Conservation (phyloP, 257 asterid species). For the Striga asiatica region DNA sequence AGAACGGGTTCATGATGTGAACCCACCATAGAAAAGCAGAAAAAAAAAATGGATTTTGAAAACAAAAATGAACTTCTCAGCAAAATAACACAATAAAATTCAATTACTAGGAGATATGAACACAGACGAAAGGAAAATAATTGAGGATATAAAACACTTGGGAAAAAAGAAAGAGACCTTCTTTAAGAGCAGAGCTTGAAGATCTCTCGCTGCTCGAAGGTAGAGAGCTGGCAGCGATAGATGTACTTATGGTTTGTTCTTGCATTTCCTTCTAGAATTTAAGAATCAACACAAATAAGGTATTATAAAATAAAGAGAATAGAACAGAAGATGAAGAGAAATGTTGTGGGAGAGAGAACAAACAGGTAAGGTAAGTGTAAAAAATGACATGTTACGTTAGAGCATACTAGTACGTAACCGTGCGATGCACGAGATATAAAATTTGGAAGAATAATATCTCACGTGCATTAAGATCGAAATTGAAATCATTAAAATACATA, state of each 20-base stretch:
- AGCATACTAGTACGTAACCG: no score
- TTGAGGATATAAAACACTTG: neutral
- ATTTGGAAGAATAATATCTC: no score
- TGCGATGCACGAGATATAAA: no score
- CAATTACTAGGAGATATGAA: constrained; percentile 1
- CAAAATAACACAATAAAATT: neutral
- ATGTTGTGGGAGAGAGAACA: constrained; percentile 1
- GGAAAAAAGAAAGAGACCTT: constrained; percentile 27
- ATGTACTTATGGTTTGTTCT: constrained; percentile 79
- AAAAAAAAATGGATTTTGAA: neutral
- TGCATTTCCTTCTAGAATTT: constrained; percentile 41
- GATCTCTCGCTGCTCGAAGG: constrained; percentile 97
- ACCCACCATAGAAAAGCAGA: constrained; percentile 9
- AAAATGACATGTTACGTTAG: no score
- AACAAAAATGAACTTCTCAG: neutral
- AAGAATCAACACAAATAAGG: neutral
- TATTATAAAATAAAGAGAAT: neutral
- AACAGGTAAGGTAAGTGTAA: no score
- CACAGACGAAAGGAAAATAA: neutral
- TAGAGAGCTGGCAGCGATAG: constrained; percentile 64
- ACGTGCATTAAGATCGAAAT: no score
- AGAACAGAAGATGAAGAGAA: neutral
- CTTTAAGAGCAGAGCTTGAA: constrained; percentile 85
- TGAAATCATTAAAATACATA: no score
- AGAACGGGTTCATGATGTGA: neutral